Conservation (phyloP, 2,329 filamentous ascomycete species). For the Scedosporium apiospermum region DNA sequence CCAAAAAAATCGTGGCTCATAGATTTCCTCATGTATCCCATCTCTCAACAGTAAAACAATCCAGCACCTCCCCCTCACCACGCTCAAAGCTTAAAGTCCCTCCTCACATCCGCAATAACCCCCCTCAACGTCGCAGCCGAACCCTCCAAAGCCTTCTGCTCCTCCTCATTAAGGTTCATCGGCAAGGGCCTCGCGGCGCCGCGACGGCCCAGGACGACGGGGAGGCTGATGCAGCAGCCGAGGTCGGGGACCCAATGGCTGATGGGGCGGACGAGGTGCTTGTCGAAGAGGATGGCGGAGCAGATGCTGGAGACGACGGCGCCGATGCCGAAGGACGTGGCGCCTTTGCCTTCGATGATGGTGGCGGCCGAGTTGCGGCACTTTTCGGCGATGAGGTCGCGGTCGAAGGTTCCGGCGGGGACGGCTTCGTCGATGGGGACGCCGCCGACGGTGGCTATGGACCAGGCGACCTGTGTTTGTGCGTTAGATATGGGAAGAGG, state of each 20-base stretch:
- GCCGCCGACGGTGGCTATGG: slow-evolving; percentile 3
- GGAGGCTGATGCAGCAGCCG: slow-evolving; percentile 5
- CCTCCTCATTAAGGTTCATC: neutral
- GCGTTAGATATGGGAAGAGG: neutral
- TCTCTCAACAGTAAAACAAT: neutral
- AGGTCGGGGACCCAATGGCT: slow-evolving; percentile 6
- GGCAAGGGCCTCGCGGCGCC: slow-evolving; percentile 3
- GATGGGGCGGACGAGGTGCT: slow-evolving; percentile 7
- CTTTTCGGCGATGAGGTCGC: neutral
- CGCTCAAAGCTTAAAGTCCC: neutral
- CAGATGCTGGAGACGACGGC: slow-evolving; percentile 6
- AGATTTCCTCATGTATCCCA: neutral
- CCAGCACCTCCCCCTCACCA: neutral
- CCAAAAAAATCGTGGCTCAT: neutral
- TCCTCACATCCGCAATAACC: slow-evolving; percentile 5
- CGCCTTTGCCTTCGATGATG: slow-evolving; percentile 6
- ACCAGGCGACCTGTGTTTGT: slow-evolving; percentile 4
- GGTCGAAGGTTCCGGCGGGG: slow-evolving; percentile 1
- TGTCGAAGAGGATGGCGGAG: slow-evolving; percentile 7
- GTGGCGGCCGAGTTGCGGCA: slow-evolving; percentile 6
- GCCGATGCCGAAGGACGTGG: slow-evolving; percentile 7
- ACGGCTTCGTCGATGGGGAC: slow-evolving; percentile 3
- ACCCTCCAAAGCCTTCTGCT: neutral
- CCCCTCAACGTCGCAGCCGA: slow-evolving; percentile 1
- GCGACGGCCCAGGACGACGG: slow-evolving; percentile 3